Percentiles rank a stretch among this genome's conserved stretches.
phyloP scores from a whole-genome alignment of 2,329 filamentous ascomycete genomes.

The Colletotrichum kahawae region DNA sequence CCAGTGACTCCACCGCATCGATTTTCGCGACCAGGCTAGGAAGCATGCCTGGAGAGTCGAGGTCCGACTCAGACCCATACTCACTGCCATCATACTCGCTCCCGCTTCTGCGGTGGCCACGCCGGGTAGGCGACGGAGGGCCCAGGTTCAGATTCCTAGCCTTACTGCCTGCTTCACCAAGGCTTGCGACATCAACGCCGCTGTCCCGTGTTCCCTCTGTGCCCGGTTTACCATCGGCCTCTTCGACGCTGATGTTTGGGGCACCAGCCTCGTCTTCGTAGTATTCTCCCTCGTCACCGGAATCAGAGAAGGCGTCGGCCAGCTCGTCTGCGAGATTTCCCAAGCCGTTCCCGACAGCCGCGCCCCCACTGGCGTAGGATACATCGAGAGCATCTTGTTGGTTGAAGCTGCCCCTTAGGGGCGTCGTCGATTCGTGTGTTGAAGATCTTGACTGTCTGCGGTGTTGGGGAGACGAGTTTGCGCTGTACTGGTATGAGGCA shows the following conservation, averaged over 20 bases:
- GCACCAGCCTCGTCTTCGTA: constrained; percentile 34
- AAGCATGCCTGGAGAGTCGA: constrained; percentile 72
- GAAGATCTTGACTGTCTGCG: constrained; percentile 58
- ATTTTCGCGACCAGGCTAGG: constrained; percentile 71
- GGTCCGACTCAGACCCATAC: constrained; percentile 74
- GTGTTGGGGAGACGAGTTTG: constrained; percentile 48
- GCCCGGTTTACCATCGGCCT: constrained; percentile 27
- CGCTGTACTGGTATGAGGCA: constrained; percentile 38
- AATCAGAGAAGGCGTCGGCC: constrained; percentile 73
- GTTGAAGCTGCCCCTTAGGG: constrained; percentile 53
- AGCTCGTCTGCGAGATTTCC: constrained; percentile 84
- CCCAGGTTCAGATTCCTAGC: constrained; percentile 46
- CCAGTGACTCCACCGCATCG: constrained; percentile 74
- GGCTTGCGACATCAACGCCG: constrained; percentile 43
- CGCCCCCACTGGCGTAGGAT: constrained; percentile 47
- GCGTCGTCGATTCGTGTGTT: constrained; percentile 53
- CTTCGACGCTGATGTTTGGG: constrained; percentile 26
- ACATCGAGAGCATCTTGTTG: constrained; percentile 54
- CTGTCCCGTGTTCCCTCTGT: constrained; percentile 43
- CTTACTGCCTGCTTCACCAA: constrained; percentile 24
- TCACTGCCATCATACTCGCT: constrained; percentile 76
- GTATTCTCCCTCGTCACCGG: constrained; percentile 63
- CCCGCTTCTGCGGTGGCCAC: constrained; percentile 55
- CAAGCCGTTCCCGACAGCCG: constrained; percentile 59
- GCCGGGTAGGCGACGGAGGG: constrained; percentile 47